Evolutionary conservation across 257 asterid species (phyloP), one percentile per base, ranked within the genome.

Genomic region (Coffea canephora): DNA sequence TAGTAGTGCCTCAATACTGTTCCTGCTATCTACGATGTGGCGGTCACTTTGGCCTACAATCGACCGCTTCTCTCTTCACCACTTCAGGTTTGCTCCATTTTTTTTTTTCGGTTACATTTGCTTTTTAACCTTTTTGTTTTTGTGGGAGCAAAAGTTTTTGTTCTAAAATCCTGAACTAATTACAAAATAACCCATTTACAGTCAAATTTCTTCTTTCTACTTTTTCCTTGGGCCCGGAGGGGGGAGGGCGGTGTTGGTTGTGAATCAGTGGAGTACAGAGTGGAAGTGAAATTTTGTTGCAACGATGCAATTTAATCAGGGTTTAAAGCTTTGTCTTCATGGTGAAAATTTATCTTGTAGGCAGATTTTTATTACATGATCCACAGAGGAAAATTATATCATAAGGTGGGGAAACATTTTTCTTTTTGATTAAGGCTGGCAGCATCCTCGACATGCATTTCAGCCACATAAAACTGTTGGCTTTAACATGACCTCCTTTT

Each of bases 1-100:
- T n/a, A 41, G 18, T 79, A 12, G 12, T 70, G n/a, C 10, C n/a
- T 10, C 21, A 48, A 4, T 19, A 14, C 16, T 52, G 31, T 43
- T 48, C 27, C 27, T 27, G 27, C 31, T 52, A 50, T 49, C 55
- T 23, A 43, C 62, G 48, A 81, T 81, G 81, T 70, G 78, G 84
- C 71, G 77, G 23, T 41, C 54, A 23, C n/a, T 81, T 59, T 69
- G 80, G 73, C 80, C 69, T 59, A 31, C 81, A 18, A 69, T 77
- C 61, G 80, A 81, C 52, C 84, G 84, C 48, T 81, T 76, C 77
- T 81, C 81, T 41, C 74, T 81, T 76, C 78, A 48, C 13, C 61
- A 69, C 81, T 81, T 81, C 81, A 76, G 73, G 84, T 76, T 59
- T 68, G 80, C 41, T 39, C 41, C 1, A 27, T 27, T 27, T 27